Evolutionary conservation across 1,284 basidiomycete genomes (phyloP), one percentile per base, ranked within the genome.

Genomic region (Testicularia cyperi): DNA sequence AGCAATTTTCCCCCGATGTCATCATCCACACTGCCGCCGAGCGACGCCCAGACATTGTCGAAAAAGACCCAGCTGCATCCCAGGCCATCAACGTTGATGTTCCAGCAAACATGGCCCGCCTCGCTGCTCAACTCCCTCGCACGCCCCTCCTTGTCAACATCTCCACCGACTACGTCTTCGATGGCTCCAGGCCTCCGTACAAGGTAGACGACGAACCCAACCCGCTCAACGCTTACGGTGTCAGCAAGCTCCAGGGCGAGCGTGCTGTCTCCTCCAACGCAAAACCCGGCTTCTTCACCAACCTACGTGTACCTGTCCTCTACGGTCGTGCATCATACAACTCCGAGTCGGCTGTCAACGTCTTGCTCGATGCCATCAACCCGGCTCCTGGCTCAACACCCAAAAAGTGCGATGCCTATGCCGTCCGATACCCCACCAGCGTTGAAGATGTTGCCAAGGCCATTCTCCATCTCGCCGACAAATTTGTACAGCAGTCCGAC

Each of bases 1-100:
- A 45, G 5, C 38, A 57, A 5, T 64, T 77, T 42, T 45, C 72
- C 32, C 78, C 80, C 1, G 77, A 80, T 40, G 78, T 75, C 30
- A 77, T 82, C 25, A 72, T 81, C 21, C 80, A 81, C 61, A 79
- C 78, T 47, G 81, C 81, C 2, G 81, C 81, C 2, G 81, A 82
- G 62, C 64, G 81, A 18, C 62, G 80, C 16, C 71, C 77, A 2
- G 75, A 77, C 26, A 67, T 70, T 7, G 68, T 77, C 23, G 64
- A 65, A 22, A 65, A 57, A 8, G 77, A 81, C 56, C 80, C 81
- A 6, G 78, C 74, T 6, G 78, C 78, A 22, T 78, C 78, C 2
- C 72, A 78, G 8, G 64, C 67, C 53, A 77, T 81, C 70, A 82
- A 82, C 62, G 79, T 78, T 21, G 77, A 72, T 8, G 79, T 79